Evolutionary conservation across 306 rosid species (phyloP).

Genomic region (Castanospermum australe): DNA sequence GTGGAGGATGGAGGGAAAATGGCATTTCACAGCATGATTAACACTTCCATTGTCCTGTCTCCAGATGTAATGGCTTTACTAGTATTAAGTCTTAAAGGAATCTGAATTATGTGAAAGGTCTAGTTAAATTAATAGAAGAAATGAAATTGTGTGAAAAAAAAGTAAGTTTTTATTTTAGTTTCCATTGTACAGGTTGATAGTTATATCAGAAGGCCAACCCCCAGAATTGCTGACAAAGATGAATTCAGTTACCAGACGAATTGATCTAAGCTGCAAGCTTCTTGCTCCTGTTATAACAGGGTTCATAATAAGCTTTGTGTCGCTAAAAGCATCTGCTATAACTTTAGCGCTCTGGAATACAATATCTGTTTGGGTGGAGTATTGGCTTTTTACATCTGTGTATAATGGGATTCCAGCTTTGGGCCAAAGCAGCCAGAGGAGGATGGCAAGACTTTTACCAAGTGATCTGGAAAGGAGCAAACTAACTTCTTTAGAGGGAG

Average conservation of each 20-base stretch:
- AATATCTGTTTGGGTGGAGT: constrained; percentile 73
- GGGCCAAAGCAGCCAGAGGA: constrained; percentile 54
- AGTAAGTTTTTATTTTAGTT: not conserved
- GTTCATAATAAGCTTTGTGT: constrained; percentile 77
- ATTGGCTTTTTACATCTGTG: constrained; percentile 80
- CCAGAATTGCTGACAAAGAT: constrained; percentile 64
- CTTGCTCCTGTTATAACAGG: constrained; percentile 86
- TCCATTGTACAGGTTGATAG: constrained; percentile 67
- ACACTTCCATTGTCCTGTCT: not conserved
- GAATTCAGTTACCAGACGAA: constrained; percentile 73
- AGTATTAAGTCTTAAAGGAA: not conserved
- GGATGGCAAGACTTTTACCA: constrained; percentile 38
- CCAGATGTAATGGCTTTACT: not conserved
- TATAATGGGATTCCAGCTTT: constrained; percentile 78
- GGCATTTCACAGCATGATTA: not conserved
- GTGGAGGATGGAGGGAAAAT: not conserved
- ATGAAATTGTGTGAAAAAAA: not conserved
- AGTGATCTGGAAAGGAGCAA: constrained; percentile 34
- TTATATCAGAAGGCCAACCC: constrained; percentile 72
- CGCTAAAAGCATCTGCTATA: constrained; percentile 81
- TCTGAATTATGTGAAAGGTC: not conserved
- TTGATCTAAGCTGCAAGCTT: constrained; percentile 82
- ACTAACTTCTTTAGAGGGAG: constrained; percentile 33
- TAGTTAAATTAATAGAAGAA: not conserved
- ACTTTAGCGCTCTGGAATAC: constrained; percentile 74